Conservation (phyloP, 768 basidiomycete genomes). For the Paxillus ammoniavirescens region DNA sequence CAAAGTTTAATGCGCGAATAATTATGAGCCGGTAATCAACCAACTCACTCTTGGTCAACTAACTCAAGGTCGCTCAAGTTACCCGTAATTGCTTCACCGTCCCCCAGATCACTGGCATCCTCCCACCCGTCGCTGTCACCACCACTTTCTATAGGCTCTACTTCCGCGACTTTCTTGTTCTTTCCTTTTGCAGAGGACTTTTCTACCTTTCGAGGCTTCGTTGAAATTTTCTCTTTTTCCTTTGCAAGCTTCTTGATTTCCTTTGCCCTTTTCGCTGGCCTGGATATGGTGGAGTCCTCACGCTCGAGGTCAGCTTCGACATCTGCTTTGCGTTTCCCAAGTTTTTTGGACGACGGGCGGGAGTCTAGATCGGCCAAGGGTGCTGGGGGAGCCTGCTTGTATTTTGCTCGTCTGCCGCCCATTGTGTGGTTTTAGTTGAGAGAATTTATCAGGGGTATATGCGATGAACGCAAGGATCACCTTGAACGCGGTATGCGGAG, state of each 20-base stretch:
- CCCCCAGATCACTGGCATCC: constrained; percentile 44
- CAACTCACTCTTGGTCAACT: constrained; percentile 41
- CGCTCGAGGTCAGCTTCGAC: constrained; percentile 31
- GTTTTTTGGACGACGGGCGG: constrained; percentile 48
- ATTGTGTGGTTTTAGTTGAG: constrained; percentile 39
- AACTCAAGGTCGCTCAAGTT: constrained; percentile 52
- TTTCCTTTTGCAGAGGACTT: constrained; percentile 43
- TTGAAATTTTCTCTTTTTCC: constrained; percentile 22
- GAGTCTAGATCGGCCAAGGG: constrained; percentile 44
- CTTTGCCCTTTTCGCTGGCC: constrained; percentile 38
- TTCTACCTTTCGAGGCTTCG: constrained; percentile 44
- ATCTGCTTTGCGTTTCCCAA: constrained; percentile 74
- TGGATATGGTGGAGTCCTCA: constrained; percentile 26
- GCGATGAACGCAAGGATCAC: background rate
- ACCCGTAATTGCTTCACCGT: constrained; percentile 35
- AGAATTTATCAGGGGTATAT: background rate
- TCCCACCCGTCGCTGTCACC: constrained; percentile 16
- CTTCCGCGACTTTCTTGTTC: constrained; percentile 34
- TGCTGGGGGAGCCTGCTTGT: constrained; percentile 75
- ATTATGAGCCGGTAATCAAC: constrained; percentile 23
- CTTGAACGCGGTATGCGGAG: background rate
- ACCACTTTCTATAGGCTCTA: constrained; percentile 37
- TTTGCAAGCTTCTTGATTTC: constrained; percentile 21
- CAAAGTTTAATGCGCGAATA: background rate
- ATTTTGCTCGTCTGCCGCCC: constrained; percentile 85